Base-by-base conservation (phyloP, 1,284 basidiomycete genomes). In the Pascua guehoae region DNA sequence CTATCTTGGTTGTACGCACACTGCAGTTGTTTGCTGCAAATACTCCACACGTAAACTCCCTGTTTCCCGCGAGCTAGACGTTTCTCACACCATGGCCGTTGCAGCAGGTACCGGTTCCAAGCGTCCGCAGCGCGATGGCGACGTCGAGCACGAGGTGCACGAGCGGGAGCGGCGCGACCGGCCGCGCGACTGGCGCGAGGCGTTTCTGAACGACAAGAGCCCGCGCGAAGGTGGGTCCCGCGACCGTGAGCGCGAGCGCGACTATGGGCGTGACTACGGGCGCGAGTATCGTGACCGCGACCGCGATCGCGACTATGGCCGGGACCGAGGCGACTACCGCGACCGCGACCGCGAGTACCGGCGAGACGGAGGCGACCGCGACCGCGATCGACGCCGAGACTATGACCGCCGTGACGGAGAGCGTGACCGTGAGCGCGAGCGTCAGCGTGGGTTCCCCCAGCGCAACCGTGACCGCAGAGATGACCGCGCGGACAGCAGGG, bases 161-260 rank as follows among this genome's bases (percentile, higher is more conserved):
- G 53, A 51, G 41, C 47, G 42, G 65, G 79, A 85, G 67, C 79
- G 73, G 56, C 74, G 80, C 64, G 84, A 85, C 53, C 85, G 86
- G 53, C 79, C 83, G 0, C 83, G 81, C 63, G 87, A 90, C 71
- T 88, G 88, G 87, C 79, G 86, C 61, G 88, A 90, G 69, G 85
- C 86, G 1, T 83, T 88, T 66, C 69, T 88, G 18, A 72, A 84
- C 70, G 69, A 72, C 39, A 16, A 44, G 38, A 50, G 46, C 16
- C 15, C 48, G 17, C 48, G 57, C n/a, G 47, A 51, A 12, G 17
- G 49, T 24, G 15, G 53, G 45, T 49, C 49, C 14, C 41, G 45
- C 17, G 53, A 53, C n/a, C 51, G 54, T 8, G 55, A 53, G 37
- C 38, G 54, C 18, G 60, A 56, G 5, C 51, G 56, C 18, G 60